phyloP scores from a whole-genome alignment of 73 alveolate genomes.

The Effrenium voratum region DNA sequence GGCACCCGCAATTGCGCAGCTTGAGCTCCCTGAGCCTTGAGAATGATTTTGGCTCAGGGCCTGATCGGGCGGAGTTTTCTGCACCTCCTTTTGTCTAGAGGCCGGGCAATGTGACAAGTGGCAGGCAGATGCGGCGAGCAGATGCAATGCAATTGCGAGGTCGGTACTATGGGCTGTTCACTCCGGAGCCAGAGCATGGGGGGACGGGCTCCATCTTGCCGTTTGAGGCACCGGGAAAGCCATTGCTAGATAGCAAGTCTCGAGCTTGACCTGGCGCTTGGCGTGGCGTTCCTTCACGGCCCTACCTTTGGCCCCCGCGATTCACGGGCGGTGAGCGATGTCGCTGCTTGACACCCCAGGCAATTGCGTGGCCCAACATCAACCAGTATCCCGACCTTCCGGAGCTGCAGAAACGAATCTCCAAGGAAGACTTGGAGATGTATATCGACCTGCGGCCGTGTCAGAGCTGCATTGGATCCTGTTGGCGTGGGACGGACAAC shows the following conservation, averaged over 20 bases:
- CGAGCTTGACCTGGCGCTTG: too few relatives aligned
- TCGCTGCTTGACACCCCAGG: too few relatives aligned
- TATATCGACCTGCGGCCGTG: constrained; percentile 79
- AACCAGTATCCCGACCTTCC: constrained; percentile 47
- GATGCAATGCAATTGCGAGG: not conserved
- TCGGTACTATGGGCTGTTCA: constrained; percentile 68
- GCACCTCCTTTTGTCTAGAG: constrained; percentile 85
- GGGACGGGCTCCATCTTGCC: constrained; percentile 40
- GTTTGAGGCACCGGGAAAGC: constrained; percentile 16
- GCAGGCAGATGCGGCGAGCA: too few relatives aligned
- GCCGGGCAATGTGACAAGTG: not conserved
- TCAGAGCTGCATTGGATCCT: too few relatives aligned
- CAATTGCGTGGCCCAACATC: constrained; percentile 91
- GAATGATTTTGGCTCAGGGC: not conserved
- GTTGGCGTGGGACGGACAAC: too few relatives aligned
- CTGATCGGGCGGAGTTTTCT: constrained; percentile 76
- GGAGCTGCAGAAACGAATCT: constrained; percentile 8
- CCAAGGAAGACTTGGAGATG: constrained; percentile 6
- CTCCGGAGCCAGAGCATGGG: constrained; percentile 16
- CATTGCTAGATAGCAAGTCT: too few relatives aligned
- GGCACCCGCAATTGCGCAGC: not conserved
- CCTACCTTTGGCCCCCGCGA: too few relatives aligned
- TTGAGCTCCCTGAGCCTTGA: not conserved
- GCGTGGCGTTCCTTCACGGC: too few relatives aligned
- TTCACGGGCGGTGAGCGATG: too few relatives aligned